Conservation (phyloP, 768 basidiomycete genomes). For the Lactifluus pinguis region DNA sequence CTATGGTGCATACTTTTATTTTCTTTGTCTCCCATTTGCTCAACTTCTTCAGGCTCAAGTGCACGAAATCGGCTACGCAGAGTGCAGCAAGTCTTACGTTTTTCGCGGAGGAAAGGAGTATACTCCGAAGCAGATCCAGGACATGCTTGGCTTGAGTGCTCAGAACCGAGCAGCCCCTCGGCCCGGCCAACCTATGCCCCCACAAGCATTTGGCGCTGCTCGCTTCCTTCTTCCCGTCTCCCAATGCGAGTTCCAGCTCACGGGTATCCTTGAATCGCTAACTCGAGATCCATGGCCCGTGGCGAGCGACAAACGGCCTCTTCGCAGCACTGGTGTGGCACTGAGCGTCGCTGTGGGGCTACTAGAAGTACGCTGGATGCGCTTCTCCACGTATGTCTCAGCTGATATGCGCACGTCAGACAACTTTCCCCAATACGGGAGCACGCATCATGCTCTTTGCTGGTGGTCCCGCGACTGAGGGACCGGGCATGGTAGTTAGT, state of each 20-base stretch:
- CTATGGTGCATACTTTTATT: slow-evolving; percentile 59
- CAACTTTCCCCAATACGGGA: slow-evolving; percentile 92
- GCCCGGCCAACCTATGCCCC: slow-evolving; percentile 74
- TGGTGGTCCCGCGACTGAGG: slow-evolving; percentile 93
- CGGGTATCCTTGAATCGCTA: slow-evolving; percentile 82
- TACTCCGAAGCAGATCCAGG: slow-evolving; percentile 90
- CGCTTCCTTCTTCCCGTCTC: slow-evolving; percentile 88
- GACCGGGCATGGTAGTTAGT: slow-evolving; percentile 93
- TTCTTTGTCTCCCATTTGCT: not conserved
- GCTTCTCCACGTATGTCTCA: not conserved
- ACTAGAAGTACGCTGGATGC: slow-evolving; percentile 51
- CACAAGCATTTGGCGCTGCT: slow-evolving; percentile 73
- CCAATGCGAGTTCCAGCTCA: slow-evolving; percentile 94
- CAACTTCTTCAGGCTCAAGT: slow-evolving; percentile 72
- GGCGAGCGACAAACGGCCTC: slow-evolving; percentile 83
- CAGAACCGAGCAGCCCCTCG: slow-evolving; percentile 78
- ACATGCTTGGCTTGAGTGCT: slow-evolving; percentile 87
- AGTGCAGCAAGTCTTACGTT: slow-evolving; percentile 97
- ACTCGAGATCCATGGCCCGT: slow-evolving; percentile 96
- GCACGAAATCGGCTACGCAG: slow-evolving; percentile 92
- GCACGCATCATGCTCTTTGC: slow-evolving; percentile 94
- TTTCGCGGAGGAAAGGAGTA: slow-evolving; percentile 99
- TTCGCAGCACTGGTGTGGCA: slow-evolving; percentile 94
- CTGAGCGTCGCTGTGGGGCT: slow-evolving; percentile 88
- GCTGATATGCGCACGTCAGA: slow-evolving; percentile 29